These are phyloP conservation scores for Neoarthrinium moseri DNA, from an alignment of 2,329 filamentous ascomycete genomes.

Conservation along the genomic window DNA sequence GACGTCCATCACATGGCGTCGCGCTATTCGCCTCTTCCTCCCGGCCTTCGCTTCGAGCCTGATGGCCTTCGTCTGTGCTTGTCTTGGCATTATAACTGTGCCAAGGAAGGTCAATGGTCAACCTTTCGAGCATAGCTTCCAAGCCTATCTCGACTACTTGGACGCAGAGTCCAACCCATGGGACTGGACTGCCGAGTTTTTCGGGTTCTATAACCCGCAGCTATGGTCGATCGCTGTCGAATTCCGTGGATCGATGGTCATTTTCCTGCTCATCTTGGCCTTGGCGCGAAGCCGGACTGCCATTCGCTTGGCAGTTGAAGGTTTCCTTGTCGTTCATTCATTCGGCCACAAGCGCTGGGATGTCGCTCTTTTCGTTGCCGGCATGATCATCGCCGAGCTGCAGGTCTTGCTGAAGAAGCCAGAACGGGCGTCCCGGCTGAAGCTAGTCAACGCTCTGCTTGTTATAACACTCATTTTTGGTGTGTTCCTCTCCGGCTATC, in stretches of 20 bases:
- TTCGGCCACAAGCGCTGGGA: slow-evolving; percentile 29
- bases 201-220: slow-evolving; percentile 30
- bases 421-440: slow-evolving; percentile 15
- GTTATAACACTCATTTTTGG: slow-evolving; percentile 20
- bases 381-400: slow-evolving; percentile 25
- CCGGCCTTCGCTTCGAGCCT: slow-evolving; percentile 36
- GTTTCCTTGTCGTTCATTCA: slow-evolving; percentile 19
- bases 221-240: slow-evolving; percentile 34
- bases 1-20: slow-evolving; percentile 39
- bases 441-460: slow-evolving; percentile 18
- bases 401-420: slow-evolving; percentile 23
- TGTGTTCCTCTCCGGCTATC: slow-evolving; percentile 26
- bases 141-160: slow-evolving; percentile 25
- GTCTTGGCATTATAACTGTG: slow-evolving; percentile 20
- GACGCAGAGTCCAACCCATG: slow-evolving; percentile 27
- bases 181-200: slow-evolving; percentile 24
- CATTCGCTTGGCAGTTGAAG: slow-evolving; percentile 23
- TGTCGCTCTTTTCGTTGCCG: slow-evolving; percentile 26
- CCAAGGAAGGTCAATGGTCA: slow-evolving; percentile 23
- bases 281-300: slow-evolving; percentile 23
- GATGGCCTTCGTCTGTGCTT: slow-evolving; percentile 29
- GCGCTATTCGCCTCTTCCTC: slow-evolving; percentile 38
- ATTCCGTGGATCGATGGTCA: slow-evolving; percentile 31
- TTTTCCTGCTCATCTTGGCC: slow-evolving; percentile 28
- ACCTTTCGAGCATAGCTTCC: slow-evolving; percentile 22